Conservation (phyloP, 2,329 filamentous ascomycete species). For the Whalleya microplaca region DNA sequence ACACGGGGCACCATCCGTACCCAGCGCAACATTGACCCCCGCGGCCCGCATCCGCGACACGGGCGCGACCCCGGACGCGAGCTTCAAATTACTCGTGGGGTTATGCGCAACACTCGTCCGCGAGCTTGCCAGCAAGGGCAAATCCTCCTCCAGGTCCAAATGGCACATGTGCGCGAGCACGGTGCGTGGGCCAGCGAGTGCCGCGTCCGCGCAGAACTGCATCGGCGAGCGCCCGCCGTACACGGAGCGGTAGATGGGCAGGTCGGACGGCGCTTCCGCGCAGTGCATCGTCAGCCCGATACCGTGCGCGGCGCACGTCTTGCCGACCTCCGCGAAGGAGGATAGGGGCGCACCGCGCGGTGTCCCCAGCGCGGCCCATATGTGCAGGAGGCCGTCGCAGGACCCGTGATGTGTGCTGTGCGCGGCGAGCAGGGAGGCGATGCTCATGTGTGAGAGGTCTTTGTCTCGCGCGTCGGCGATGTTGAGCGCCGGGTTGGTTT, state of each 20-base stretch:
- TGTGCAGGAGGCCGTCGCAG: conserved; percentile 46
- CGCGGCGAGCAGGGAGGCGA: conserved; percentile 37
- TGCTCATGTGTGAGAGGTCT: conserved; percentile 41
- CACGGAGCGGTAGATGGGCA: conserved; percentile 40
- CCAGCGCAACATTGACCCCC: conserved; percentile 51
- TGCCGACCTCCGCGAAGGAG: conserved; percentile 45
- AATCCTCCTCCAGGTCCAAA: conserved; percentile 46
- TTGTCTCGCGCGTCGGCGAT: conserved; percentile 40
- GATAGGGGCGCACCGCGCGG: conserved; percentile 47
- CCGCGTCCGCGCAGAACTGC: conserved; percentile 45
- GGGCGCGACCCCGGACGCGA: conserved; percentile 53
- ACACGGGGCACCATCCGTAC: conserved; percentile 58
- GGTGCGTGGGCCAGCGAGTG: conserved; percentile 45
- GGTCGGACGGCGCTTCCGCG: conserved; percentile 46
- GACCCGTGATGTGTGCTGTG: conserved; percentile 37
- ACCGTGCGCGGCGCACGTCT: conserved; percentile 41
- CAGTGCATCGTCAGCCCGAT: conserved; percentile 53
- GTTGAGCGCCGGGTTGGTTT: too few species aligned
- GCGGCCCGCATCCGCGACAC: conserved; percentile 48
- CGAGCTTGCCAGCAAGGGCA: conserved; percentile 40
- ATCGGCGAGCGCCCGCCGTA: conserved; percentile 46
- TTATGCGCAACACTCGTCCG: conserved; percentile 54
- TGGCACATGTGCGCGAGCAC: conserved; percentile 58
- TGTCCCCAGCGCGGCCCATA: conserved; percentile 53
- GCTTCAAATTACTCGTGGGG: conserved; percentile 55